A percentile compares a stretch with the other conserved stretches of the same genome.
phyloP scores from a whole-genome alignment of 2,329 filamentous ascomycete genomes.

The Sclerotiophoma versabilis region DNA sequence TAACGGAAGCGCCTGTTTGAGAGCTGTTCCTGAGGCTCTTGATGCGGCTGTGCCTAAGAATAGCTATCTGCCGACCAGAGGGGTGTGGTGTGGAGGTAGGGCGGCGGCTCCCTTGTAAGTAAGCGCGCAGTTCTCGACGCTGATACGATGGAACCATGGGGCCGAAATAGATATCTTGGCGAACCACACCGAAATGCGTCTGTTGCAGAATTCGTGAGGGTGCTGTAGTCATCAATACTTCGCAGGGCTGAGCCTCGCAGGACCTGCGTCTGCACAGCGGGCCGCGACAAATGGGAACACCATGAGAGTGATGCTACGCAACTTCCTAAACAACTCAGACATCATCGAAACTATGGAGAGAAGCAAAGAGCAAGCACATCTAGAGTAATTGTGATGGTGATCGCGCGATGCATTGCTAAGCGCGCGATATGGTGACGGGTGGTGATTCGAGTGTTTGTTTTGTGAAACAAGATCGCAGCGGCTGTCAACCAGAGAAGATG shows the following conservation, averaged over 20 bases:
- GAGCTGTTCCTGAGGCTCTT: slow-evolving; percentile 30
- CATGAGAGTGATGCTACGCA: slow-evolving; percentile 1
- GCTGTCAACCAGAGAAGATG: slow-evolving; percentile 6
- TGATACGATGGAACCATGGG: slow-evolving; percentile 38
- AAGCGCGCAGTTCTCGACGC: slow-evolving; percentile 27
- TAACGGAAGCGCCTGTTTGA: slow-evolving; percentile 49
- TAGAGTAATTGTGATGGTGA: slow-evolving; percentile 3
- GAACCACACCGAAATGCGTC: slow-evolving; percentile 23
- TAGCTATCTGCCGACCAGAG: slow-evolving; percentile 27
- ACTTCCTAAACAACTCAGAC: background rate
- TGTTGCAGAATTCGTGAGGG: slow-evolving; percentile 18
- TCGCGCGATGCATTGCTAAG: slow-evolving; percentile 9
- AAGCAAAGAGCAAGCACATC: slow-evolving; percentile 11
- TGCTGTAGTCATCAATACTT: slow-evolving; percentile 37
- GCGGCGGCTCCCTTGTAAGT: slow-evolving; percentile 34
- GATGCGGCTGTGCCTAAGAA: slow-evolving; percentile 49
- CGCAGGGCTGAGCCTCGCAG: slow-evolving; percentile 41
- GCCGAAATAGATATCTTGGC: slow-evolving; percentile 28
- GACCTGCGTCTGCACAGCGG: slow-evolving; percentile 30
- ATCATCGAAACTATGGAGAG: background rate
- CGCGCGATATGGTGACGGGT: slow-evolving; percentile 12
- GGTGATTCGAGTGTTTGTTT: slow-evolving; percentile 19
- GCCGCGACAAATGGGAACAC: slow-evolving; percentile 12
- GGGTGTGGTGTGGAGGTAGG: slow-evolving; percentile 36
- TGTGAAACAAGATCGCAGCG: slow-evolving; percentile 22